Percentiles rank a stretch among this genome's conserved stretches.
phyloP scores from a whole-genome alignment of 306 rosid species.

The Medicago ruthenica region DNA sequence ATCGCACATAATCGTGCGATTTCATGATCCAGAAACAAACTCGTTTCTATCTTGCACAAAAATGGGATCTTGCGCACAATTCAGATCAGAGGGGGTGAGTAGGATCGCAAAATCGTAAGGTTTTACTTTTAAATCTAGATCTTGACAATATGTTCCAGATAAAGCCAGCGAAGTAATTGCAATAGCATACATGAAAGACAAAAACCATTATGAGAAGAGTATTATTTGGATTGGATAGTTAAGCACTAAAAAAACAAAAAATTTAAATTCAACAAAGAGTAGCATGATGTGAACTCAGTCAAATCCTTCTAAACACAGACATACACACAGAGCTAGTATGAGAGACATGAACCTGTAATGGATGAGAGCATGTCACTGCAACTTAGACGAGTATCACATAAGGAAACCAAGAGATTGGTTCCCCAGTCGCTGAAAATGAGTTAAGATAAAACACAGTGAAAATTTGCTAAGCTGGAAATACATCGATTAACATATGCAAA shows the following conservation, averaged over 20 bases:
- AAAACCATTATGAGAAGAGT: conserved; percentile 1
- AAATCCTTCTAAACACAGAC: conserved; percentile 23
- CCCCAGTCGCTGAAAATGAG: conserved; percentile 77
- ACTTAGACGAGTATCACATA: conserved; percentile 72
- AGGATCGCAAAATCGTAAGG: too few species aligned
- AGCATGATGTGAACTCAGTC: conserved; percentile 31
- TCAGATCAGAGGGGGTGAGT: too few species aligned
- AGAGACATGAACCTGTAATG: conserved; percentile 73
- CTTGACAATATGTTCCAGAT: conserved; percentile 9
- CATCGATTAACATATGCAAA: conserved; percentile 26
- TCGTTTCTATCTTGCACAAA: too few species aligned
- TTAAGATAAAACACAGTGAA: conserved; percentile 32
- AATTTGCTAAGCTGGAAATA: conserved; percentile 35
- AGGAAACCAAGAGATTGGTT: conserved; percentile 67
- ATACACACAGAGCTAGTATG: conserved; percentile 10
- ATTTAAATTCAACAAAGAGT: conserved; percentile 26
- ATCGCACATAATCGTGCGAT: too few species aligned
- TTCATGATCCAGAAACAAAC: too few species aligned
- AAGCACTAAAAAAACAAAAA: conserved; percentile 5
- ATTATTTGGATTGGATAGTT: conserved; percentile 20
- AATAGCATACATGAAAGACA: conserved; percentile 19
- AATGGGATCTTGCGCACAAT: too few species aligned
- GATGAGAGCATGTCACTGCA: conserved; percentile 78
- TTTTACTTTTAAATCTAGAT: too few species aligned
- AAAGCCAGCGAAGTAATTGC: conserved; percentile 14